A percentile compares a stretch with the other conserved stretches of the same genome.
These are phyloP conservation scores for Cinnamomum micranthum DNA, from an alignment of 164 flowering plant species.

Conservation along the genomic window DNA sequence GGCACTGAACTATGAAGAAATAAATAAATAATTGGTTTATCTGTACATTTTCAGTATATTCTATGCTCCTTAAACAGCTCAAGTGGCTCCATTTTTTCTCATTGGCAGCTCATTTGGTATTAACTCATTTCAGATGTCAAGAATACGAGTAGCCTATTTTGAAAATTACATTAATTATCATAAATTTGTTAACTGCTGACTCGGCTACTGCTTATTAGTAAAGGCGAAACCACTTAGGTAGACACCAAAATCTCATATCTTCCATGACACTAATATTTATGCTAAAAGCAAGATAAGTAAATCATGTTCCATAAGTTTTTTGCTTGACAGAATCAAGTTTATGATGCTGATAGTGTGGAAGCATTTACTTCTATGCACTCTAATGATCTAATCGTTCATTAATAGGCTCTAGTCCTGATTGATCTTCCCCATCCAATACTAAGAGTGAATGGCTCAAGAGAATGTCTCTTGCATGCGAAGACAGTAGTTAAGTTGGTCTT, in stretches of 20 bases:
- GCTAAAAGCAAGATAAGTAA: background rate
- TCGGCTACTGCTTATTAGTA: background rate
- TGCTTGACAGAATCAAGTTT: background rate
- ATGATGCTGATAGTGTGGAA: background rate
- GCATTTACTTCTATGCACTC: no score
- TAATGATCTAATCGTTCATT: no score
- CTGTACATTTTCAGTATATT: background rate
- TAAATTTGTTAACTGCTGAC: background rate
- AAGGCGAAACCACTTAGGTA: background rate
- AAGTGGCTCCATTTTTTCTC: background rate
- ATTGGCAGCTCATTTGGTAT: background rate
- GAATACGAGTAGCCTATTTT: background rate
- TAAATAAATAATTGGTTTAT: background rate
- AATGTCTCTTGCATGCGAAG: no score
- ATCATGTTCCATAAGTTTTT: background rate
- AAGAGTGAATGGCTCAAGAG: no score
- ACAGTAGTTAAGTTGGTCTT: no score
- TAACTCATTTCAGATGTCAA: background rate
- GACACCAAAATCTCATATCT: background rate
- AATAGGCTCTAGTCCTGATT: no score
- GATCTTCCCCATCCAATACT: no score
- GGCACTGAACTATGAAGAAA: no score
- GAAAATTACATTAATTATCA: background rate
- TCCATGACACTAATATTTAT: background rate
- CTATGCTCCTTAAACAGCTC: background rate